Conservation (phyloP, 176 grass and related monocot genomes). For the Rhynchospora tenuis region DNA sequence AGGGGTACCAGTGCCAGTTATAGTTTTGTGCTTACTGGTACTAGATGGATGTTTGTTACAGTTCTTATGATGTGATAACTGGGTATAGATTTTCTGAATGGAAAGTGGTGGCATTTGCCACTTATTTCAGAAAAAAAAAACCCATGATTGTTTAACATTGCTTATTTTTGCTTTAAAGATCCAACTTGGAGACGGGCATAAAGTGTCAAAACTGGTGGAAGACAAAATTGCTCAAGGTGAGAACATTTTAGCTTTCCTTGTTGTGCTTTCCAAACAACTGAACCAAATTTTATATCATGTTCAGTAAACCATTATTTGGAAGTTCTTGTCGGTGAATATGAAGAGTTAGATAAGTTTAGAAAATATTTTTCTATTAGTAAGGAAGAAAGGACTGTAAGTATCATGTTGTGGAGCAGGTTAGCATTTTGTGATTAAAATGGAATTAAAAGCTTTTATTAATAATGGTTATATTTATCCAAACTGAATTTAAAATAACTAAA, state of each 20-base stretch:
- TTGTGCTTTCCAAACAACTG: neutral
- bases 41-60: no score
- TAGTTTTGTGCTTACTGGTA: no score
- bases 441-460: neutral
- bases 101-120: no score
- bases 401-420: neutral
- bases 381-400: neutral
- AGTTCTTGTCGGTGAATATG: neutral
- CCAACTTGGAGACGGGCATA: constrained; percentile 84
- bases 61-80: no score
- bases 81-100: no score
- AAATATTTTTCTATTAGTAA: neutral
- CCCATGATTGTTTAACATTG: neutral
- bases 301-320: neutral
- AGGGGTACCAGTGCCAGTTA: no score
- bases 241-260: constrained; percentile 1
- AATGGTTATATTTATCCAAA: neutral
- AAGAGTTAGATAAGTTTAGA: neutral
- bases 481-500: neutral
- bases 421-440: neutral
- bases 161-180: constrained; percentile 41
- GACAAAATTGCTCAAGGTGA: constrained; percentile 79
- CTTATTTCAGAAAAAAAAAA: no score
- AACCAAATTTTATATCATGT: neutral
- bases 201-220: constrained; percentile 69